Evolutionary conservation across 2,329 filamentous ascomycete genomes (phyloP).

Genomic region (Aspergillus versicolor): DNA sequence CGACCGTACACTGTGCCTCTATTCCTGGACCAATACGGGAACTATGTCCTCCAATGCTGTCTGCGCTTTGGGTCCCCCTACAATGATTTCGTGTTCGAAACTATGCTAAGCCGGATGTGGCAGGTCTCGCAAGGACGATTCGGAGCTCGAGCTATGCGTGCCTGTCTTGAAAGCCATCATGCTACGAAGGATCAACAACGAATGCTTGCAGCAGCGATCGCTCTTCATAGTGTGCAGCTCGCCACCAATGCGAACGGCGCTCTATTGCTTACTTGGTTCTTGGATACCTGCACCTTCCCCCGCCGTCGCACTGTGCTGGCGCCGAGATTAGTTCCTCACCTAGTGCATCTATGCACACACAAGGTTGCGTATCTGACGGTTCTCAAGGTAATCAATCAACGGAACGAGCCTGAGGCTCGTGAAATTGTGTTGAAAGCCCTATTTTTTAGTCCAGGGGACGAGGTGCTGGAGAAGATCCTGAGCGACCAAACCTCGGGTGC

Average conservation of each 20-base stretch:
- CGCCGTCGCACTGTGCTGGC: constrained; percentile 87
- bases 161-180: constrained; percentile 94
- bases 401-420: constrained; percentile 86
- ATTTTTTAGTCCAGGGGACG: constrained; percentile 87
- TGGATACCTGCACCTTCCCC: constrained; percentile 96
- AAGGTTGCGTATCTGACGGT: constrained; percentile 98
- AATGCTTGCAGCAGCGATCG: constrained; percentile 89
- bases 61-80: constrained; percentile 84
- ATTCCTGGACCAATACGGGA: constrained; percentile 97
- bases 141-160: constrained; percentile 92
- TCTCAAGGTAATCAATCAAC: constrained; percentile 97
- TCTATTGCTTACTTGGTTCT: constrained; percentile 91
- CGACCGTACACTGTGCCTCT: constrained; percentile 84
- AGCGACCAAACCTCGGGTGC: constrained; percentile 89
- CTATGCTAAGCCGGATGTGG: constrained; percentile 93
- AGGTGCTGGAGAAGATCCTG: constrained; percentile 84
- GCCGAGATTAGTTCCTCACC: constrained; percentile 84
- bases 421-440: constrained; percentile 86
- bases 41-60: constrained; percentile 96
- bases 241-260: constrained; percentile 96
- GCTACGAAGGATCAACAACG: constrained; percentile 93
- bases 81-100: constrained; percentile 97
- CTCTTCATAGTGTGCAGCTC: constrained; percentile 93
- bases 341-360: constrained; percentile 95
- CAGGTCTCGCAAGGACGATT: constrained; percentile 90